Percentiles rank a stretch among this genome's conserved stretches.
These are phyloP conservation scores for Nannochloropsis granulata DNA, from an alignment of 108 stramenopile species.

Conservation along the genomic window DNA sequence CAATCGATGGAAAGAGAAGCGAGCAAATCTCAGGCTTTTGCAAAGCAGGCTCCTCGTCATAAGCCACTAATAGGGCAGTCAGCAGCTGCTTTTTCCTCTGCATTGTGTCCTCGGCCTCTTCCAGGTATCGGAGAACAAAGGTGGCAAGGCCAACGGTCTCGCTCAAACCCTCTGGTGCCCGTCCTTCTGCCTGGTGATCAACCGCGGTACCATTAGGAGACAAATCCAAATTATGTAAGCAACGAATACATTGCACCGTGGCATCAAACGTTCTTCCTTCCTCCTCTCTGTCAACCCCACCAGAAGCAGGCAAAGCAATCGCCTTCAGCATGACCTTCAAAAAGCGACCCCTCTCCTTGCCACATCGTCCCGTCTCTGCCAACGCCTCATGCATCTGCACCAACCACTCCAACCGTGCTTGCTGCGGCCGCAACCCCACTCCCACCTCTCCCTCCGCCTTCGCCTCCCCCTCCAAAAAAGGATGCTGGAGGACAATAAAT, in stretches of 20 bases:
- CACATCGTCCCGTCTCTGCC: background rate
- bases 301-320: background rate
- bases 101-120: background rate
- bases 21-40: background rate
- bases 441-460: no score
- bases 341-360: background rate
- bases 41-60: background rate
- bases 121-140: background rate
- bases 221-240: background rate
- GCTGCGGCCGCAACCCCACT: background rate
- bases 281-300: background rate
- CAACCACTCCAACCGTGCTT: background rate
- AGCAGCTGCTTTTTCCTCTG: background rate
- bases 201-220: background rate
- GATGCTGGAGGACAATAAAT: background rate
- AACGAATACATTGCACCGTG: background rate
- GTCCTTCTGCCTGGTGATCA: background rate
- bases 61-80: background rate
- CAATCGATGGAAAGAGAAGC: background rate
- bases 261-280: background rate
- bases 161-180: background rate
- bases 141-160: background rate
- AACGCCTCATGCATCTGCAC: background rate
- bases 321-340: background rate
- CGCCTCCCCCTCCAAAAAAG: background rate